Evolutionary conservation across 225 moss, liverwort and hornwort genomes (phyloP).

Genomic region (Physcomitrium patens): DNA sequence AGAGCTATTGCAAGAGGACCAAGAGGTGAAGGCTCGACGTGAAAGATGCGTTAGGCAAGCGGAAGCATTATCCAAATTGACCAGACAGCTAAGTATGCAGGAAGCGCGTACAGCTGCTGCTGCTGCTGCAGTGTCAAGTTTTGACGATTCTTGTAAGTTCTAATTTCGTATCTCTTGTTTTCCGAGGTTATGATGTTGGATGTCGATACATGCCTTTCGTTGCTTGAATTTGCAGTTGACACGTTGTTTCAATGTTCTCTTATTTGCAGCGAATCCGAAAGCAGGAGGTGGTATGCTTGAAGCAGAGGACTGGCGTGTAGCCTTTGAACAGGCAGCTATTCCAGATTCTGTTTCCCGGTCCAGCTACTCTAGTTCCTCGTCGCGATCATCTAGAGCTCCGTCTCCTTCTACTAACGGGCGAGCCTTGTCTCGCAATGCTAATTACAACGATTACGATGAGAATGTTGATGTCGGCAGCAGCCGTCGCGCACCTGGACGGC

Average conservation of each 20-base stretch:
- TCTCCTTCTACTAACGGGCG: conserved; percentile 58
- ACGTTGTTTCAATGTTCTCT: background rate
- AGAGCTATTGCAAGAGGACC: conserved; percentile 71
- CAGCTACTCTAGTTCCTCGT: conserved; percentile 52
- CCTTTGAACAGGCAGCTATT: conserved; percentile 62
- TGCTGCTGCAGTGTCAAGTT: conserved; percentile 31
- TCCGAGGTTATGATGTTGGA: background rate
- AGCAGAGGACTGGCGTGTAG: conserved; percentile 70
- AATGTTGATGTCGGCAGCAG: conserved; percentile 59
- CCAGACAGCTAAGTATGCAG: conserved; percentile 69
- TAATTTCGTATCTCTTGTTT: background rate
- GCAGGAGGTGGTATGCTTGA: conserved; percentile 42
- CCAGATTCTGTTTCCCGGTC: conserved; percentile 27
- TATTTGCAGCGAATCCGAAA: conserved; percentile 50
- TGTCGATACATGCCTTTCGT: background rate
- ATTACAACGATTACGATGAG: conserved; percentile 64
- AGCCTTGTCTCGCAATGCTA: conserved; percentile 51
- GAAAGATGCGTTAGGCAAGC: conserved; percentile 67
- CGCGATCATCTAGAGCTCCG: conserved; percentile 49
- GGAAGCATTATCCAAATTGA: conserved; percentile 58
- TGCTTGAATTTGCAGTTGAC: background rate
- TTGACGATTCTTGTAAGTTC: conserved; percentile 55
- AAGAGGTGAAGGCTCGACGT: conserved; percentile 67
- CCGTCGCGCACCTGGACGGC: conserved; percentile 61
- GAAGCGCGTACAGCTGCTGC: conserved; percentile 59